A percentile compares a stretch with the other conserved stretches of the same genome.
phyloP scores from a whole-genome alignment of 2,329 filamentous ascomycete species.

The Fonsecaea pedrosoi region DNA sequence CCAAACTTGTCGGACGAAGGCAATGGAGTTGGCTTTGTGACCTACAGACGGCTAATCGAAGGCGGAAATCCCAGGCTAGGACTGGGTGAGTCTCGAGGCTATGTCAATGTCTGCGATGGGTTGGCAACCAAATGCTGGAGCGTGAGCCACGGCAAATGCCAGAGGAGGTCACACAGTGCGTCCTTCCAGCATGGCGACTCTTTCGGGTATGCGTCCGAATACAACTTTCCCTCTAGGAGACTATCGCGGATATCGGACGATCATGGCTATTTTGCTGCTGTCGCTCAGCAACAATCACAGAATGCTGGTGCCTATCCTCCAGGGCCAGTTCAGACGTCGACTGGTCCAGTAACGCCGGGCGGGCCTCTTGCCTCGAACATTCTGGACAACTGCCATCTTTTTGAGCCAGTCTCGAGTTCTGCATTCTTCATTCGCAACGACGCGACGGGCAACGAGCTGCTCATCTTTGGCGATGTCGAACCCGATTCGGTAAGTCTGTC shows the following conservation, averaged over 20 bases:
- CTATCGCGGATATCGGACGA: constrained; percentile 40
- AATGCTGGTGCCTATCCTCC: constrained; percentile 21
- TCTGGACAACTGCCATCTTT: constrained; percentile 46
- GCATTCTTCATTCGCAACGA: constrained; percentile 90
- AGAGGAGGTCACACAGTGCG: constrained; percentile 66
- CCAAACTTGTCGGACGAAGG: constrained; percentile 97
- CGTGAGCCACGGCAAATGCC: constrained; percentile 89
- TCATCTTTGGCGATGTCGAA: constrained; percentile 96
- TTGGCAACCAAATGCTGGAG: constrained; percentile 87
- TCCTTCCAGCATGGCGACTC: constrained; percentile 66
- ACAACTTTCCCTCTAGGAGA: constrained; percentile 52
- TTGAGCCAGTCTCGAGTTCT: constrained; percentile 71
- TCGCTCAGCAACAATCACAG: constrained; percentile 37
- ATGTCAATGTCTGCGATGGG: constrained; percentile 85
- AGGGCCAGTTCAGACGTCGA: constrained; percentile 19
- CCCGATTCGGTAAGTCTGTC: constrained; percentile 83
- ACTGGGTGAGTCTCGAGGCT: constrained; percentile 79
- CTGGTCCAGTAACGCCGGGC: constrained; percentile 33
- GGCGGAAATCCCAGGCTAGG: constrained; percentile 86
- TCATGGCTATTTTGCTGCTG: constrained; percentile 38
- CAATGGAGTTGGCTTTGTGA: constrained; percentile 88
- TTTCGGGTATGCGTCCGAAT: constrained; percentile 53
- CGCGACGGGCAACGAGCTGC: constrained; percentile 73
- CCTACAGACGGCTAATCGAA: constrained; percentile 85
- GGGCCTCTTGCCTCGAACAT: constrained; percentile 40